phyloP scores from a whole-genome alignment of 352 stramenopile species.

The Plasmopara halstedii region DNA sequence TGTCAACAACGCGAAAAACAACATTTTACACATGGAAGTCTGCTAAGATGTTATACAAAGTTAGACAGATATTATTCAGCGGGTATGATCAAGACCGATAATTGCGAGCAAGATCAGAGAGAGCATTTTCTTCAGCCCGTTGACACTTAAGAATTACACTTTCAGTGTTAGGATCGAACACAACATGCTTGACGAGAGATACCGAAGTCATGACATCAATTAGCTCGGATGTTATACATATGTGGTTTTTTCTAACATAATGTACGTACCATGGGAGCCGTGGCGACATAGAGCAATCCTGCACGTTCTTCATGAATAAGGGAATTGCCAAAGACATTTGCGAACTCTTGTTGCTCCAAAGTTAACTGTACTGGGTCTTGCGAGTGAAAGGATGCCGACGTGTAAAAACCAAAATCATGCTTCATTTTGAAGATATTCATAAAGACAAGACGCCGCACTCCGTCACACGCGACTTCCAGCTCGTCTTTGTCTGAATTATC shows the following conservation, averaged over 20 bases:
- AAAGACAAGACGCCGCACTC: slow-evolving; percentile 54
- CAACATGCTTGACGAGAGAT: slow-evolving; percentile 32
- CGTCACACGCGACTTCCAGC: slow-evolving; percentile 43
- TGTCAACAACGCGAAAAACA: slow-evolving; percentile 32
- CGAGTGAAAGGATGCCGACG: slow-evolving; percentile 42
- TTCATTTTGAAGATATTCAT: slow-evolving; percentile 49
- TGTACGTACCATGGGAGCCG: slow-evolving; percentile 50
- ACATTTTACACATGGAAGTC: slow-evolving; percentile 14
- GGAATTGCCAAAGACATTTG: slow-evolving; percentile 57
- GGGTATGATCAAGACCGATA: slow-evolving; percentile 46
- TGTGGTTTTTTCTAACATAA: background rate
- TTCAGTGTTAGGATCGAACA: slow-evolving; percentile 58
- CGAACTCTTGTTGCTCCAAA: slow-evolving; percentile 41
- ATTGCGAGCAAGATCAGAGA: slow-evolving; percentile 61
- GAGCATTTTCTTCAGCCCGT: slow-evolving; percentile 53
- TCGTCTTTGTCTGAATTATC: slow-evolving; percentile 6
- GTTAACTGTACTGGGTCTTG: slow-evolving; percentile 30
- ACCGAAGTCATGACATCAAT: slow-evolving; percentile 1
- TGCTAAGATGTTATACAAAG: background rate
- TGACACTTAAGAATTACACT: slow-evolving; percentile 40
- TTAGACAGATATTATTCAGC: slow-evolving; percentile 2
- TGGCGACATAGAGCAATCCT: slow-evolving; percentile 52
- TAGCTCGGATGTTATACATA: background rate
- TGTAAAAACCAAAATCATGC: slow-evolving; percentile 48
- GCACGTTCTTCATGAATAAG: slow-evolving; percentile 66